A percentile compares a stretch with the other conserved stretches of the same genome.
Conservation (phyloP, 2,329 filamentous ascomycete species). For the Bipolaris cookei region DNA sequence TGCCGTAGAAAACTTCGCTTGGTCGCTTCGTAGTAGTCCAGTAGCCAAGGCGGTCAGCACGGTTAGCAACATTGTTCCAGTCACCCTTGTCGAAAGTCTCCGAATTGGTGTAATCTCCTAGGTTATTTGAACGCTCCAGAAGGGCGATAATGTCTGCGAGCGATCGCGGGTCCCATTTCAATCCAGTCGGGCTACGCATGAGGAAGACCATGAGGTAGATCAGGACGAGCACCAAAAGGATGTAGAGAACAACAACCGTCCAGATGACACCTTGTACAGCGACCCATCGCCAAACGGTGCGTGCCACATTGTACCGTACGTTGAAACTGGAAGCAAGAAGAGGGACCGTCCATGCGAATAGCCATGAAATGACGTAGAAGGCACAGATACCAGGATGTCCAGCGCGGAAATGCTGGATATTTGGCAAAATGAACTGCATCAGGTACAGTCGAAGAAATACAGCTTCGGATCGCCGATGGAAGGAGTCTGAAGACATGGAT, state of each 20-base stretch:
- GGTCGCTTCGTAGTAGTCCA: constrained; percentile 74
- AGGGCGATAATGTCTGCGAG: constrained; percentile 81
- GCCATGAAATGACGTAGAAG: constrained; percentile 74
- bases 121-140: constrained; percentile 78
- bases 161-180: constrained; percentile 84
- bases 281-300: constrained; percentile 77
- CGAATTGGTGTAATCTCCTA: constrained; percentile 72
- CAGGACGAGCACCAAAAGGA: constrained; percentile 66
- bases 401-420: constrained; percentile 69
- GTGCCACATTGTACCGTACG: constrained; percentile 63
- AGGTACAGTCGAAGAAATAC: constrained; percentile 68
- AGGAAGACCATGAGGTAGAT: constrained; percentile 69
- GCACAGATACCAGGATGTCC: constrained; percentile 72
- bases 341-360: constrained; percentile 79
- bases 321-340: constrained; percentile 80
- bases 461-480: constrained; percentile 64
- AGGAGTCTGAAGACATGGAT: constrained; percentile 71
- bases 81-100: constrained; percentile 65
- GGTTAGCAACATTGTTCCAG: constrained; percentile 62
- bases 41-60: constrained; percentile 79
- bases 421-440: constrained; percentile 71
- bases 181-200: constrained; percentile 69
- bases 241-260: constrained; percentile 76
- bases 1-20: constrained; percentile 75
- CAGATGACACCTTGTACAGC: constrained; percentile 79